These are phyloP conservation scores for Salix brachista DNA, from an alignment of 345 rosid species.

Conservation along the genomic window DNA sequence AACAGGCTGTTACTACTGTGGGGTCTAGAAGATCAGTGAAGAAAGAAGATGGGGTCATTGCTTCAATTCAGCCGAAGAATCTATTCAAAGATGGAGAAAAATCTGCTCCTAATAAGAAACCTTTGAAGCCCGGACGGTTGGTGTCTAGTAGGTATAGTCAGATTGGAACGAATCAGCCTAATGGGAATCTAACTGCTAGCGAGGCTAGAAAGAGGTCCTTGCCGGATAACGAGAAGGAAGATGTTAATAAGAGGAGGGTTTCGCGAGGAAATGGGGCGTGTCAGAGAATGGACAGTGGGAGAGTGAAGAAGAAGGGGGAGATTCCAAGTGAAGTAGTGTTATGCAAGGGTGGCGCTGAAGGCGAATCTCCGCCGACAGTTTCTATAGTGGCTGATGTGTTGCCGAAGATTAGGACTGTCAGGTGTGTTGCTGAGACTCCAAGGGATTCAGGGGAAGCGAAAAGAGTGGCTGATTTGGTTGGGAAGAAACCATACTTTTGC, in stretches of 20 bases:
- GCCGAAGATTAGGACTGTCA: conserved; percentile 67
- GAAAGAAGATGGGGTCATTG: conserved; percentile 59
- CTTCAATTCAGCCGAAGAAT: conserved; percentile 66
- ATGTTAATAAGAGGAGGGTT: conserved; percentile 56
- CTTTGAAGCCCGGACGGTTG: conserved; percentile 58
- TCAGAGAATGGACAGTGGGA: conserved; percentile 33
- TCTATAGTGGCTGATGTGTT: conserved; percentile 29
- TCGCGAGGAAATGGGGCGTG: conserved; percentile 37
- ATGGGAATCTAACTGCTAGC: conserved; percentile 15
- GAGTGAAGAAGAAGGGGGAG: conserved; percentile 91
- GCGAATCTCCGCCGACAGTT: conserved; percentile 31
- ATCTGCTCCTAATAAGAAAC: conserved; percentile 46
- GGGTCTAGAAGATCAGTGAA: conserved; percentile 58
- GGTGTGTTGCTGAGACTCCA: conserved; percentile 54
- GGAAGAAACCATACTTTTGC: conserved; percentile 51
- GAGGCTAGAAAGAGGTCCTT: conserved; percentile 63
- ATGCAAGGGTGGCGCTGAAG: conserved; percentile 29
- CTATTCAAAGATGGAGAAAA: conserved; percentile 82
- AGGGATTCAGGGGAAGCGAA: conserved; percentile 90
- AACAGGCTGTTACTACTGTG: conserved; percentile 65
- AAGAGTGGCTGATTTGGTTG: conserved; percentile 72
- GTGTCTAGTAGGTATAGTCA: conserved; percentile 78
- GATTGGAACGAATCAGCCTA: conserved; percentile 24
- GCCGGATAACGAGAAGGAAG: conserved; percentile 62
- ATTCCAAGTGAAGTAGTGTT: conserved; percentile 58